Conservation (phyloP, 352 stramenopile species). For the Pythium brassicae region DNA sequence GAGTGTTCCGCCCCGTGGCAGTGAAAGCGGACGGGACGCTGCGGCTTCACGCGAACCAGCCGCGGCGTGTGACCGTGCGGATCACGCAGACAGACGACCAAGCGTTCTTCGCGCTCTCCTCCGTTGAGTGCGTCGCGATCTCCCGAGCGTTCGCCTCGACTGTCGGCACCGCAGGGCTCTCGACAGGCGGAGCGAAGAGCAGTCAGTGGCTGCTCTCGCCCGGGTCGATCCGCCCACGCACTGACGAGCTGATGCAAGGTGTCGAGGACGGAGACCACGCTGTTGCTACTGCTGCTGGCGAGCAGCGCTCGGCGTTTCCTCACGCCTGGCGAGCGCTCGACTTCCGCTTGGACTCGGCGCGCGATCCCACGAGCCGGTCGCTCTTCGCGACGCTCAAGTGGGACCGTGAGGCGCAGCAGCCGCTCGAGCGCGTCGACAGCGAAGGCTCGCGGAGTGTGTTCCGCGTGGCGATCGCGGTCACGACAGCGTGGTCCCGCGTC, state of each 20-base stretch:
- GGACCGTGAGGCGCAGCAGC: constrained; percentile 24
- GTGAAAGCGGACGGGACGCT: constrained; percentile 69
- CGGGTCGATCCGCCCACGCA: constrained; percentile 8
- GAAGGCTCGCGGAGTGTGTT: constrained; percentile 53
- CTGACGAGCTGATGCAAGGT: not conserved
- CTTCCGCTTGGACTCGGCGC: constrained; percentile 21
- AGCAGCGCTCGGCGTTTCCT: not conserved
- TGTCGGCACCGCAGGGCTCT: constrained; percentile 9
- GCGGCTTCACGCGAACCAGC: constrained; percentile 55
- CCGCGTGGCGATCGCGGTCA: constrained; percentile 50
- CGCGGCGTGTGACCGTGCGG: constrained; percentile 48
- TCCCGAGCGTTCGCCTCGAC: constrained; percentile 20
- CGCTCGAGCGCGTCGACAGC: constrained; percentile 25
- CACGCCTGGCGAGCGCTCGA: constrained; percentile 32
- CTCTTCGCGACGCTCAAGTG: constrained; percentile 48
- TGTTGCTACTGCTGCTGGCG: constrained; percentile 4
- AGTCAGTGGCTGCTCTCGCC: constrained; percentile 35
- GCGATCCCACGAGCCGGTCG: constrained; percentile 45
- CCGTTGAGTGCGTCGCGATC: constrained; percentile 43
- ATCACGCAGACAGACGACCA: constrained; percentile 67
- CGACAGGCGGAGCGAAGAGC: constrained; percentile 26
- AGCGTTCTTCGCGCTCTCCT: constrained; percentile 31
- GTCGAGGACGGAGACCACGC: not conserved
- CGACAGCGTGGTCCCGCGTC: constrained; percentile 36
- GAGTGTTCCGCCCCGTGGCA: constrained; percentile 55